Percentiles rank a stretch among this genome's conserved stretches.
These are phyloP conservation scores for Metschnikowia koreensis DNA, from an alignment of 805 yeast species.

Conservation along the genomic window DNA sequence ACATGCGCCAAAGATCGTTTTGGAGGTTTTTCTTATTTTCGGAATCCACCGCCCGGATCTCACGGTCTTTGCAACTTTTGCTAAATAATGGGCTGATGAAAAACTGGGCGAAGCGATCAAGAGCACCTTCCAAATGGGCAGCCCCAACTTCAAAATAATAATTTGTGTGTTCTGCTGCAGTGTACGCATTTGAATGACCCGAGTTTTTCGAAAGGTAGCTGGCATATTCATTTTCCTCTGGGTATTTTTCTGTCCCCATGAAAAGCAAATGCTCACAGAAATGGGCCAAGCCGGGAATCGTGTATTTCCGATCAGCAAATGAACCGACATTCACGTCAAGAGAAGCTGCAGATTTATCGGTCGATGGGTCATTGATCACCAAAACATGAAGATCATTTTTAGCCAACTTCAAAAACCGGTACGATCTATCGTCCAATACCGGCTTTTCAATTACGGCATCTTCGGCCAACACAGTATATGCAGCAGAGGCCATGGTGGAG, in stretches of 20 bases:
- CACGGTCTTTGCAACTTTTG: conserved; percentile 78
- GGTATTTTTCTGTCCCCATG: conserved; percentile 78
- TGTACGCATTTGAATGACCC: conserved; percentile 90
- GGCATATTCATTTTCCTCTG: conserved; percentile 70
- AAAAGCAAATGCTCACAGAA: conserved; percentile 64
- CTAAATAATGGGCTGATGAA: conserved; percentile 82
- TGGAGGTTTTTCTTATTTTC: conserved; percentile 94
- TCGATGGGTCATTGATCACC: conserved; percentile 62
- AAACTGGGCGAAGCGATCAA: conserved; percentile 91
- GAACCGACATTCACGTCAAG: conserved; percentile 78
- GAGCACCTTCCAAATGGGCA: conserved; percentile 76
- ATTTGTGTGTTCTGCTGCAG: conserved; percentile 85
- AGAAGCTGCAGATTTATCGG: conserved; percentile 79
- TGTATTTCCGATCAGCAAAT: conserved; percentile 59
- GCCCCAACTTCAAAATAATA: conserved; percentile 83
- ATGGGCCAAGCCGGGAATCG: conserved; percentile 74
- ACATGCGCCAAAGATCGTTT: conserved; percentile 83
- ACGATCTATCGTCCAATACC: conserved; percentile 68
- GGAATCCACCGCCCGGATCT: conserved; percentile 90
- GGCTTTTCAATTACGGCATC: conserved; percentile 42
- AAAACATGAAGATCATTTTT: conserved; percentile 59
- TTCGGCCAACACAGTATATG: conserved; percentile 26
- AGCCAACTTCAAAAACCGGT: conserved; percentile 57
- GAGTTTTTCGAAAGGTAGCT: conserved; percentile 78
- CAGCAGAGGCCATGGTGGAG: conserved; percentile 1